Conservation (phyloP, 352 stramenopile species). For the Peronospora destructor region DNA sequence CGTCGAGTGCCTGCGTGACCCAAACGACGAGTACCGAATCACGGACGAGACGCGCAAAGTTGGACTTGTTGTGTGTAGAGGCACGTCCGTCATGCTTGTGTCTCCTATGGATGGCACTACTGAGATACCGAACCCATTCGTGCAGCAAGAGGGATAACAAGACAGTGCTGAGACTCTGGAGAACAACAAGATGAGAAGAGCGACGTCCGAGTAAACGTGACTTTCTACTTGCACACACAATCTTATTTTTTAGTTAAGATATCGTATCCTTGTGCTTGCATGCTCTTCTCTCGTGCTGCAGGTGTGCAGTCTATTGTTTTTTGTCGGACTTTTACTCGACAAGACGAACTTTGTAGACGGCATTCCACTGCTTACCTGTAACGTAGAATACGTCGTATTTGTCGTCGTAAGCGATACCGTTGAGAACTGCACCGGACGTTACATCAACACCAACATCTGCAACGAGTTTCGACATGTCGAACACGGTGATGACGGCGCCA, state of each 20-base stretch:
- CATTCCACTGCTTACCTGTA: constrained; percentile 90
- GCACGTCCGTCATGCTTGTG: constrained; percentile 89
- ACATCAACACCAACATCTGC: constrained; percentile 43
- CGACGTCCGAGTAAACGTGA: neutral
- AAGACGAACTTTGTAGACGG: constrained; percentile 86
- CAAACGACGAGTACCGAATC: constrained; percentile 83
- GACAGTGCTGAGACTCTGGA: neutral
- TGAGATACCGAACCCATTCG: constrained; percentile 90
- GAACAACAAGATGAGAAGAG: no score
- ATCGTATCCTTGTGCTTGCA: no score
- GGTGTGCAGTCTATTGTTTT: constrained; percentile 11
- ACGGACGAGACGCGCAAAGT: constrained; percentile 90
- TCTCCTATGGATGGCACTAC: constrained; percentile 86
- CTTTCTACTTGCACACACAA: neutral
- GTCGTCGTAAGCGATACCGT: constrained; percentile 90
- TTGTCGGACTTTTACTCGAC: constrained; percentile 17
- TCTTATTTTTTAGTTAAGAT: neutral
- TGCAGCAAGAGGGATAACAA: constrained; percentile 73
- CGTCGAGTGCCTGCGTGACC: constrained; percentile 91
- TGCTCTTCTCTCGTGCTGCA: neutral
- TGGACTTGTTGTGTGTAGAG: constrained; percentile 91
- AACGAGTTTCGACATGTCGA: constrained; percentile 73
- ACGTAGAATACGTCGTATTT: constrained; percentile 89
- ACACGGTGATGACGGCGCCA: constrained; percentile 83
- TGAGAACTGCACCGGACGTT: constrained; percentile 77